A percentile compares a stretch with the other conserved stretches of the same genome.
Evolutionary conservation across 176 grass and related monocot genomes (phyloP).

Genomic region (Luzula sylvatica): DNA sequence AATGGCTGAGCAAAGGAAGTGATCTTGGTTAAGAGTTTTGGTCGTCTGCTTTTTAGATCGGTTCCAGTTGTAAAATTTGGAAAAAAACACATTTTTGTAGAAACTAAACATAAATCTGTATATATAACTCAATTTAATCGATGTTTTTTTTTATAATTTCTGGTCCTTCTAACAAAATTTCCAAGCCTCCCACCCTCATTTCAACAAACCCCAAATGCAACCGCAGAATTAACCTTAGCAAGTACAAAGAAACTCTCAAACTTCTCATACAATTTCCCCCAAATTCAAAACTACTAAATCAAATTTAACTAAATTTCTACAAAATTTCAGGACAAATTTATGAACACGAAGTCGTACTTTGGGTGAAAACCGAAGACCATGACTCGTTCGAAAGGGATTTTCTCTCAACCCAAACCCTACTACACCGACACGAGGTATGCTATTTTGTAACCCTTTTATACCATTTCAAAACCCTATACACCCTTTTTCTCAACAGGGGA

Average conservation of each 20-base stretch:
- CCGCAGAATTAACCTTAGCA: constrained; percentile 67
- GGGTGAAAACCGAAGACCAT: constrained; percentile 95
- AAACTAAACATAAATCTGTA: neutral
- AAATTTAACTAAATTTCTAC: neutral
- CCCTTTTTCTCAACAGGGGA: too few species aligned
- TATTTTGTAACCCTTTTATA: too few species aligned
- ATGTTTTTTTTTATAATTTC: constrained; percentile 11
- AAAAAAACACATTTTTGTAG: neutral
- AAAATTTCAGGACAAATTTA: constrained; percentile 78
- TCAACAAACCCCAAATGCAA: constrained; percentile 61
- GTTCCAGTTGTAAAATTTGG: neutral
- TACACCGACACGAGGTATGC: too few species aligned
- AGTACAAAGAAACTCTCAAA: constrained; percentile 30
- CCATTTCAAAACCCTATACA: too few species aligned
- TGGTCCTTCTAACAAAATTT: constrained; percentile 84
- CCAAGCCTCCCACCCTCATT: constrained; percentile 68
- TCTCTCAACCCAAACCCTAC: constrained; percentile 45
- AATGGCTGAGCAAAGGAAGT: neutral
- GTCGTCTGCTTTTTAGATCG: neutral
- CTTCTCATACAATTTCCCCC: neutral
- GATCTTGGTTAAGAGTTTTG: too few species aligned
- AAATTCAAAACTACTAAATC: too few species aligned
- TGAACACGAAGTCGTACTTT: constrained; percentile 80
- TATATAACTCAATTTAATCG: neutral
- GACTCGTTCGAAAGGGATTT: too few species aligned